phyloP scores from a whole-genome alignment of 75 land plant species.

The Larix kaempferi region DNA sequence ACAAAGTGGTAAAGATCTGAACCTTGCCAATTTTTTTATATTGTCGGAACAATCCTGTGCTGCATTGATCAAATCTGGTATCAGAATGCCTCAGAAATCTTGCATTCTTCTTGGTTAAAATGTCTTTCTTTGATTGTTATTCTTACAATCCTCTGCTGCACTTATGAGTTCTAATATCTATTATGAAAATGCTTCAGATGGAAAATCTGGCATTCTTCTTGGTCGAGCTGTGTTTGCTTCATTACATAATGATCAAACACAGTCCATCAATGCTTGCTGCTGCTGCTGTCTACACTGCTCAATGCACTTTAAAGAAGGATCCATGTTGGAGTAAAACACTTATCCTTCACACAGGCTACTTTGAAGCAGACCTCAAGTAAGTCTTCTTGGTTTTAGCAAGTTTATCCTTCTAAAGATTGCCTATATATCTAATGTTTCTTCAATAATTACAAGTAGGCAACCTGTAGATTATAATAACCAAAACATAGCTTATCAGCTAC shows the following conservation, averaged over 20 bases:
- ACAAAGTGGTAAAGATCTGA: conserved; percentile 14
- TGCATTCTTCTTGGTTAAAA: too few species aligned
- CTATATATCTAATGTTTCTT: not conserved
- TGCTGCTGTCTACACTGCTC: conserved; percentile 83
- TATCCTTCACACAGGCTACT: conserved; percentile 69
- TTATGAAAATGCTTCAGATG: conserved; percentile 11
- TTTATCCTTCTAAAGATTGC: not conserved
- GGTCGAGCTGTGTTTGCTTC: conserved; percentile 54
- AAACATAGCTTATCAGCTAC: not conserved
- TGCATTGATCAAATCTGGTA: conserved; percentile 2
- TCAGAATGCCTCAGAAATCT: too few species aligned
- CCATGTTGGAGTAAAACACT: conserved; percentile 77
- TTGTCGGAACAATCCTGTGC: conserved; percentile 11
- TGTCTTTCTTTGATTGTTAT: too few species aligned
- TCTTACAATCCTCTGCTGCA: not conserved
- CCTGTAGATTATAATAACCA: not conserved
- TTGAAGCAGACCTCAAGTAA: conserved; percentile 65
- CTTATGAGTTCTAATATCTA: not conserved
- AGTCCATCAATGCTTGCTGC: conserved; percentile 82
- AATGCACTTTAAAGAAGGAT: conserved; percentile 48
- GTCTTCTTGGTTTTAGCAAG: not conserved
- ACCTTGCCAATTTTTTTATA: not conserved
- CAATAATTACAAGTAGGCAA: not conserved
- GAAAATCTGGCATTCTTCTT: conserved; percentile 40
- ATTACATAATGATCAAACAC: conserved; percentile 56